Base-by-base conservation (phyloP, 768 basidiomycete genomes). In the Phylloporus sp. region DNA sequence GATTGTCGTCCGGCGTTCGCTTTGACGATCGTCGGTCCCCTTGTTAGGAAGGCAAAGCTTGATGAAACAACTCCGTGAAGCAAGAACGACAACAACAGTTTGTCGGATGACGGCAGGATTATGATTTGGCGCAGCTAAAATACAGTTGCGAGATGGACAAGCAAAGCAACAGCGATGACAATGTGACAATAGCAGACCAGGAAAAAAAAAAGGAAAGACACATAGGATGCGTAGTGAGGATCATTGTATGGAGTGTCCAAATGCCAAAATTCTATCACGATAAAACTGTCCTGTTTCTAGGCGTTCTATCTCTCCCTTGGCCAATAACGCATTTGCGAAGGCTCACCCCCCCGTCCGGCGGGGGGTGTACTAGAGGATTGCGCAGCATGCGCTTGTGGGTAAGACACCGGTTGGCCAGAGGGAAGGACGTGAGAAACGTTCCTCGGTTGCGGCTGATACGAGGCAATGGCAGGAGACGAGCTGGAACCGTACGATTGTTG, bases 241-340 rank as follows among this genome's bases (percentile, higher is more conserved):
- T 41, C 44, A 45, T 38, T 18, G 22, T 53, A 45, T 56, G 45
- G 47, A 35, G n/a, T 55, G 52, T 60, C 47, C 48, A 15, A 18
- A 36, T 60, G 48, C 52, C 49, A 53, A 55, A 49, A 49, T 50
- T 59, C 56, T 60, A 60, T 27, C 32, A 44, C 29, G 32, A 44
- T 26, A 46, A 53, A 23, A 26, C 22, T 32, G 43, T 56, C 46
- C 18, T 49, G 34, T 18, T 49, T 57, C 50, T 55, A 55, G 44
- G 34, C 1, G 44, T 45, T 27, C 28, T 47, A 61, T 38, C 55
- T 61, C 31, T 66, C 66, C 32, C 59, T 54, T 24, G 57, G 4
- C 65, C 69, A 67, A 49, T 64, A 70, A 0, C 56, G 55, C 45
- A 54, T 23, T 18, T 71, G 70, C n/a, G 66, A 59, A 46, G 59